Conservation (phyloP, 306 rosid species). For the Pyrus bretschneideri region DNA sequence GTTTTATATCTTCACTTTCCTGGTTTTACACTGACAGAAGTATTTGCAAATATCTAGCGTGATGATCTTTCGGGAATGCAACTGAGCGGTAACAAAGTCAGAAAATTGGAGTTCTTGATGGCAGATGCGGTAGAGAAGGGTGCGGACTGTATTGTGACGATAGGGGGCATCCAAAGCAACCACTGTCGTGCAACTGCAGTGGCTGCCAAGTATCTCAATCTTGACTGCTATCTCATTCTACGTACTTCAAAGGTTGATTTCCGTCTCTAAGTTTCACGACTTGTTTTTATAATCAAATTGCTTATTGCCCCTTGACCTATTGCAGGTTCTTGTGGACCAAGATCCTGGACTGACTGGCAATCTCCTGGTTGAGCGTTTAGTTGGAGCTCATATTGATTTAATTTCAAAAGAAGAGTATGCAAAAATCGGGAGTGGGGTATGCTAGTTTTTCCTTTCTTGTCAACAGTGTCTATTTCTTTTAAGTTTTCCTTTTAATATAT, state of each 20-base stretch:
- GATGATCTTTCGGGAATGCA: constrained; percentile 97
- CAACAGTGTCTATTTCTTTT: background rate
- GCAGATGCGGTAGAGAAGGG: constrained; percentile 78
- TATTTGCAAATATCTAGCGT: constrained; percentile 41
- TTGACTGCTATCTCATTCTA: constrained; percentile 70
- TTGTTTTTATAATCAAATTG: background rate
- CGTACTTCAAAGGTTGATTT: constrained; percentile 61
- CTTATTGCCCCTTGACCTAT: background rate
- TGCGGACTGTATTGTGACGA: constrained; percentile 70
- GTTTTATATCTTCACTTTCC: background rate
- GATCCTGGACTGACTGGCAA: constrained; percentile 85
- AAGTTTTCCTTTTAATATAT: too few relatives aligned
- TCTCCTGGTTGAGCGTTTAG: constrained; percentile 83
- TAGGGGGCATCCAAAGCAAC: constrained; percentile 95
- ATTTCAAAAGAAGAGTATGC: constrained; percentile 78
- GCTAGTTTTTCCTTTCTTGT: constrained; percentile 18
- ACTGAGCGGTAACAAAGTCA: constrained; percentile 84
- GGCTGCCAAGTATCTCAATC: constrained; percentile 83
- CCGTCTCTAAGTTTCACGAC: background rate
- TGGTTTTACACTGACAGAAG: constrained; percentile 21
- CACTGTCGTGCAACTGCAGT: constrained; percentile 98
- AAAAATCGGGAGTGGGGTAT: constrained; percentile 66
- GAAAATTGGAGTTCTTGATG: constrained; percentile 86
- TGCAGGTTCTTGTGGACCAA: constrained; percentile 53
- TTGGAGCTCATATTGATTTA: constrained; percentile 74